Base-by-base conservation (phyloP, 768 basidiomycete species). In the Fomitopsis serialis region DNA sequence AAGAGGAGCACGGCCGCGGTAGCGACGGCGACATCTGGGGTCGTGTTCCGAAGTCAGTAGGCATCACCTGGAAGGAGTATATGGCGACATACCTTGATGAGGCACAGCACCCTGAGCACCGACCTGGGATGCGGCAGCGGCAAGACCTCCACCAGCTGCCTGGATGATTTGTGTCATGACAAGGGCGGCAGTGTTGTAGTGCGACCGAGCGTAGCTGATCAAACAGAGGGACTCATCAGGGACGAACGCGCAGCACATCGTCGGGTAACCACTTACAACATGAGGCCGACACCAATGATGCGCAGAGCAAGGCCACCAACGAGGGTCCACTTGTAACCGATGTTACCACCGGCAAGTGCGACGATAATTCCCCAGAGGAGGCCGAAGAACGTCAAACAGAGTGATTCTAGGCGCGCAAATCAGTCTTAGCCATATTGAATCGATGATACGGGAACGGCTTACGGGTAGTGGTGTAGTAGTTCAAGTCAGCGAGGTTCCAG, bases 71-170 rank as follows among this genome's bases (percentile, higher is more conserved):
- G 37, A 40, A 40, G 8, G 37, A 40, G 37, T 17, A 40, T 15
- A 35, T 8, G 34, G 19, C 4, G 8, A 19, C 43, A 34, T 52
- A 43, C 44, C 50, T 11, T 22, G 65, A 63, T 80, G 79, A 10
- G 76, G 66, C n/a, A 80, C 79, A 40, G 72, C 68, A 8, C 75
- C 77, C 60, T 79, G 78, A 12, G 74, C 70, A 11, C 71, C 74
- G 40, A 77, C 75, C 48, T 71, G 71, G 48, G 71, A 68, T n/a
- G 68, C 62, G 53, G 73, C 69, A 13, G 72, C 71, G 35, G 77
- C 77, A 66, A 80, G 70, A 45, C 77, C 78, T 24, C 79, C 81
- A 19, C 79, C 81, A 12, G 74, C 56, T 42, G 77, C 78, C 59
- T 78, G 76, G 35, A 81, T 65, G 50, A 79, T 60, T 63, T 80